Conservation (phyloP, 768 basidiomycete species). For the Lenzites betulinus region DNA sequence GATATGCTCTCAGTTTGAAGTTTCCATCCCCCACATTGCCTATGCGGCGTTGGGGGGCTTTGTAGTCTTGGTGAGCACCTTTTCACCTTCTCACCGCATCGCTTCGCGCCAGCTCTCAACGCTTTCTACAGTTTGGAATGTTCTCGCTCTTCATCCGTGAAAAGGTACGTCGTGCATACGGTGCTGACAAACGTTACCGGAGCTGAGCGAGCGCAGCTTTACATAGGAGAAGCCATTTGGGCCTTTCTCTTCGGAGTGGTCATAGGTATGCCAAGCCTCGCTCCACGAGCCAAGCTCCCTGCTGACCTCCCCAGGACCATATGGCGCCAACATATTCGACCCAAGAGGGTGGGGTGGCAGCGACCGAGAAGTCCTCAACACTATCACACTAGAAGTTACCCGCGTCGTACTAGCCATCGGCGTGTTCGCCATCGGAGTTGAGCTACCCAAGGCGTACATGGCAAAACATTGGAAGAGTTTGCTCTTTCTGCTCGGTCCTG, state of each 20-base stretch:
- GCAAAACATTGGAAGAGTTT: constrained; percentile 90
- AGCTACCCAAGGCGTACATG: constrained; percentile 96
- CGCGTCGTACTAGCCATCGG: constrained; percentile 94
- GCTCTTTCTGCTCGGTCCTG: constrained; percentile 77
- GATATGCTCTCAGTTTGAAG: constrained; percentile 47
- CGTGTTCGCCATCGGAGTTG: constrained; percentile 97
- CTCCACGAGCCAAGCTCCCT: neutral
- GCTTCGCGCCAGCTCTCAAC: neutral
- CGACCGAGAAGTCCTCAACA: constrained; percentile 53
- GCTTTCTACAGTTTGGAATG: constrained; percentile 77
- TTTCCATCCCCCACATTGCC: constrained; percentile 69
- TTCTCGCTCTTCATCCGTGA: constrained; percentile 91
- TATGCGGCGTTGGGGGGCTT: constrained; percentile 84
- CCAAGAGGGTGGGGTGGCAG: constrained; percentile 72
- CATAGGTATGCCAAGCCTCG: constrained; percentile 52
- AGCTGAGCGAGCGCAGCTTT: constrained; percentile 50
- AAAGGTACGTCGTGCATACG: constrained; percentile 47
- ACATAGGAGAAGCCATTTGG: constrained; percentile 96
- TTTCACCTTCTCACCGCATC: neutral
- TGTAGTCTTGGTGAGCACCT: constrained; percentile 63
- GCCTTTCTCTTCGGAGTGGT: constrained; percentile 93
- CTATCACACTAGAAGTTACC: constrained; percentile 88
- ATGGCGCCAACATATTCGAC: constrained; percentile 79
- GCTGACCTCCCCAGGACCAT: constrained; percentile 59
- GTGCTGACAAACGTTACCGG: neutral